Conservation (phyloP, 371 early-diverging fungal genomes). For the Mucor circinelloides region DNA sequence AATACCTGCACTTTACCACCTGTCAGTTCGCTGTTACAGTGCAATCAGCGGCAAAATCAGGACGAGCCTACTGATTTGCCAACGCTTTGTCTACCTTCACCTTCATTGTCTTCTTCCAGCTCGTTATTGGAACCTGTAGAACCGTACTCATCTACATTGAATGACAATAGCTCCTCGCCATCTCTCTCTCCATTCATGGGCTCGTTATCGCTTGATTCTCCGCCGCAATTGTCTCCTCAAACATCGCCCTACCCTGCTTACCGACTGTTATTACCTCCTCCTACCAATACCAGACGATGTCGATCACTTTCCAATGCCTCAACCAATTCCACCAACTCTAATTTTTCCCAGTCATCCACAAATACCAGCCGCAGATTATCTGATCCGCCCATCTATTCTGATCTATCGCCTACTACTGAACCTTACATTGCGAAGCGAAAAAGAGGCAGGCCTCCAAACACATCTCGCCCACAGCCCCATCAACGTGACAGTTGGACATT, state of each 20-base stretch:
- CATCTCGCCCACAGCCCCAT: constrained; percentile 27
- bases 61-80: background rate
- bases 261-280: constrained; percentile 11
- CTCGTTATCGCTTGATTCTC: constrained; percentile 31
- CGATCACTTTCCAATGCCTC: constrained; percentile 42
- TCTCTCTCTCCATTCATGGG: constrained; percentile 17
- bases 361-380: constrained; percentile 8
- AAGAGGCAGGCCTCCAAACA: constrained; percentile 49
- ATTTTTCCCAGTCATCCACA: background rate
- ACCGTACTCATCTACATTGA: background rate
- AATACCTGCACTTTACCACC: constrained; percentile 11
- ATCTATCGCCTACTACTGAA: background rate
- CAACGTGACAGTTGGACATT: constrained; percentile 31
- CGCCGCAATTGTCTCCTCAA: constrained; percentile 19
- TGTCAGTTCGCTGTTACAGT: constrained; percentile 8
- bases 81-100: constrained; percentile 6
- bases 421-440: constrained; percentile 28
- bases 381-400: constrained; percentile 23
- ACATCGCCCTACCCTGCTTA: constrained; percentile 2
- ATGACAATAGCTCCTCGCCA: constrained; percentile 6
- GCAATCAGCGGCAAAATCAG: constrained; percentile 5
- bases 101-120: background rate
- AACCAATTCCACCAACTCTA: constrained; percentile 15
- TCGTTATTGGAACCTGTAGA: constrained; percentile 2
- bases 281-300: constrained; percentile 17